A percentile compares a stretch with the other conserved stretches of the same genome.
Conservation (phyloP, 1,284 basidiomycete species). For the Cutaneotrichosporon sp. region DNA sequence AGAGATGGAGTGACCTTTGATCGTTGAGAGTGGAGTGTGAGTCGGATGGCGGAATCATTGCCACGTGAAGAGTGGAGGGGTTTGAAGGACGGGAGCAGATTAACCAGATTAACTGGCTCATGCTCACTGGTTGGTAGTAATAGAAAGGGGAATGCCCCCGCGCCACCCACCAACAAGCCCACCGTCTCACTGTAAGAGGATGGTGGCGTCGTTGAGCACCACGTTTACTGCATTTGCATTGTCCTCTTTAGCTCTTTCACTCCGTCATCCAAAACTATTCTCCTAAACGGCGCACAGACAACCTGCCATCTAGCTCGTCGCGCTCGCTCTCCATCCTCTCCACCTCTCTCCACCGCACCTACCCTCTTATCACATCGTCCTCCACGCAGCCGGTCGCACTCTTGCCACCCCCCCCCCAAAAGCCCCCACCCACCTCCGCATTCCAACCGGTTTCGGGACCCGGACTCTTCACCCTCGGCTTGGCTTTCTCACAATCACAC, state of each 20-base stretch:
- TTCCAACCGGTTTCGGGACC: background rate
- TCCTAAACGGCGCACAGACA: background rate
- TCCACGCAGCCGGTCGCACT: background rate
- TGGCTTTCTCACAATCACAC: background rate
- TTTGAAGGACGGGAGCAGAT: slow-evolving; percentile 1
- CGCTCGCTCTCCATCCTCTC: background rate
- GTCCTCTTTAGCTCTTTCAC: background rate
- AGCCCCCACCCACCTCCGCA: background rate
- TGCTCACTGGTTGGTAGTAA: background rate
- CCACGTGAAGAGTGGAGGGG: background rate
- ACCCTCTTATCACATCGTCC: background rate
- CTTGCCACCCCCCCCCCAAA: background rate
- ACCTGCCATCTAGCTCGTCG: background rate
- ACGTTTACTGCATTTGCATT: background rate
- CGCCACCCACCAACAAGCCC: no score
- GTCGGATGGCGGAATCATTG: background rate
- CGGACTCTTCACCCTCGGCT: background rate
- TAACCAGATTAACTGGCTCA: background rate
- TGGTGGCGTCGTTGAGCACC: background rate
- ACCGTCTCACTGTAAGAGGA: background rate
- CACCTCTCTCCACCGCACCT: no score
- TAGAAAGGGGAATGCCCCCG: no score
- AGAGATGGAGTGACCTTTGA: background rate
- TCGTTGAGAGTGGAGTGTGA: background rate
- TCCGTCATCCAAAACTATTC: background rate